Conservation (phyloP, 2,329 filamentous ascomycete genomes). For the Pyrenophora teres region DNA sequence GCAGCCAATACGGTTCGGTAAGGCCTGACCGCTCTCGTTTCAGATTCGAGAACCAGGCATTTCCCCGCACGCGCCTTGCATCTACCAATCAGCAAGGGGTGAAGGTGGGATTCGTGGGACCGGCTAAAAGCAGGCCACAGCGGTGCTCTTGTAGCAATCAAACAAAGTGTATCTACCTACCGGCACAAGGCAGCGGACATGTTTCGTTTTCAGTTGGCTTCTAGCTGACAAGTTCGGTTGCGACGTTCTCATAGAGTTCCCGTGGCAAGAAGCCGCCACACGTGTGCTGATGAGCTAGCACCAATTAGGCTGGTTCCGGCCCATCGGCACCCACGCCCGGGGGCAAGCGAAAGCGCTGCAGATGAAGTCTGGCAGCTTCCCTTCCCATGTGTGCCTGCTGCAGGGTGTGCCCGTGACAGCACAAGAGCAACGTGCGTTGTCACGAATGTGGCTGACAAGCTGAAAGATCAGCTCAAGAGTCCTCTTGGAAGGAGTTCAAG, state of each 20-base stretch:
- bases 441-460: conserved; percentile 4
- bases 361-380: conserved; percentile 3
- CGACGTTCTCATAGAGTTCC: conserved; percentile 3
- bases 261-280: background rate
- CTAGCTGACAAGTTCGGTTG: background rate
- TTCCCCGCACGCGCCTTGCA: conserved; percentile 14
- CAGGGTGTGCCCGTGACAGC: conserved; percentile 4
- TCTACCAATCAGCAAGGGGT: conserved; percentile 7
- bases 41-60: conserved; percentile 12
- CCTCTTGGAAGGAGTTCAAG: background rate
- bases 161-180: background rate
- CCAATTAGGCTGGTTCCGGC: conserved; percentile 10
- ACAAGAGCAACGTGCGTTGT: conserved; percentile 2
- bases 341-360: background rate
- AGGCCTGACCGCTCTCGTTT: conserved; percentile 13
- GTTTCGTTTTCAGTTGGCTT: background rate
- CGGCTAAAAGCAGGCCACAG: conserved; percentile 9
- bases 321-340: background rate
- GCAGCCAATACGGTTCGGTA: conserved; percentile 7
- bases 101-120: conserved; percentile 3
- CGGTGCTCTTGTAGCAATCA: conserved; percentile 1
- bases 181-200: background rate
- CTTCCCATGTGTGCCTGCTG: conserved; percentile 1
- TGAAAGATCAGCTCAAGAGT: background rate
- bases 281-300: background rate